Evolutionary conservation across 768 basidiomycete genomes (phyloP), one percentile per base, ranked within the genome.

Genomic region (Grammothele lineata): DNA sequence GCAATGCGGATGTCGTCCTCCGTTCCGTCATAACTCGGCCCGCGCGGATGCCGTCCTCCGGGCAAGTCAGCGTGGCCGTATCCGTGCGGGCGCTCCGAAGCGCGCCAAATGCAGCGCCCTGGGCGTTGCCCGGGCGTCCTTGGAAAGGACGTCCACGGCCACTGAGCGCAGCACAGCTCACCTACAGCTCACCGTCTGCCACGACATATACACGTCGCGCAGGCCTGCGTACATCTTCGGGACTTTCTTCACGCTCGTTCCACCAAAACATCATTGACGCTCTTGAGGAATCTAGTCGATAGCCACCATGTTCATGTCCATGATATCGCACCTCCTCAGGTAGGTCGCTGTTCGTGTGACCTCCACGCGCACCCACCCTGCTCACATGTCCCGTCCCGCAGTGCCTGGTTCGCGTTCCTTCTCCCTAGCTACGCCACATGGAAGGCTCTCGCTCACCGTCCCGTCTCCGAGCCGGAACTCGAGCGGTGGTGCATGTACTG

Each of bases 361-460:
- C 25, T 17, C 59, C 27, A 17, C 30, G 26, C 42, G 37, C 14
- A 12, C 3, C 12, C 10, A 1, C 11, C 19, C 21, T 40, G 37
- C 38, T 44, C 46, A 39, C 34, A 44, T 47, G 42, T 48, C 35
- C 10, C 10, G 26, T 7, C 36, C 26, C 0, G 40, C 60, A 85
- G 83, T 60, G 82, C 82, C 40, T 87, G 82, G 82, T 85, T 87
- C 53, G 81, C 78, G 0, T 82, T 84, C 59, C 67, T 80, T 1
- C 65, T 86, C 4, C 85, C 85, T 0, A 73, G 70, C 51, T 87
- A 77, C 54, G 66, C 73, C 2, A 85, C 84, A 8, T 85, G 75
- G 74, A 86, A 88, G 63, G 78, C 81, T 10, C 66, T 87, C 24
- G 70, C 76, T 0, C 76, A 72, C 42, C 69, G 72, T 38, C 77